Base-by-base conservation (phyloP, 208 protist species). In the Jaenimonas drosophilae region DNA sequence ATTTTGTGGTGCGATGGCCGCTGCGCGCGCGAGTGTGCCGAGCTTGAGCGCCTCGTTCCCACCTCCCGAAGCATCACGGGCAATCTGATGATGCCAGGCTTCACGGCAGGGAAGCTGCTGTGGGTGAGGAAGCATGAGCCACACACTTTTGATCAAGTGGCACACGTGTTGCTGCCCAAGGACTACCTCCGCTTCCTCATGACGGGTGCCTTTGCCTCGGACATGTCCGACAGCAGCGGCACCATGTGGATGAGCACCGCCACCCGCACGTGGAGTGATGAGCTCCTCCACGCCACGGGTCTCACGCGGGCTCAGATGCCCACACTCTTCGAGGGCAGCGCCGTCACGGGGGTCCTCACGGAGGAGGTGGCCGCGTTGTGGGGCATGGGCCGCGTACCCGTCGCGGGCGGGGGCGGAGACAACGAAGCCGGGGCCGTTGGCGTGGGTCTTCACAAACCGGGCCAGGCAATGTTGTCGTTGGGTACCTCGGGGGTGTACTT, bases 401-500 rank as follows among this genome's bases (percentile, higher is more conserved):
- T 84, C 3, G 79, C 79, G 1, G 75, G 71, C 34, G 74, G 75
- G 27, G 75, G 75, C 29, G 79, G 79, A 36, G 80, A 89, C 53
- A 89, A 89, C 39, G 80, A 70, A 44, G 74, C 80, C 2, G 75
- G 75, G 23, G 75, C 69, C 25, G 72, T 89, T 33, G 80, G 75
- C 26, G 65, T 56, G 6, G 65, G 80, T 21, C 54, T 89, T 45
- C 73, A 68, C 53, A 71, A 75, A 52, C 68, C 80, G 0, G 75
- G 68, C 11, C 67, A 80, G 54, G 80, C 80, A 41, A 85, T 89
- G 75, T 75, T 89, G 4, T 89, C 72, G 14, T 61, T 85, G 38
- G 80, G 75, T 25, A 89, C 80, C 12, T 89, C 72, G n/a, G 80
- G 80, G 26, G 80, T 89, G 34, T 89, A 85, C 49, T 85, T 89